These are phyloP conservation scores for Russula olivacea DNA, from an alignment of 768 basidiomycete genomes.

Conservation along the genomic window DNA sequence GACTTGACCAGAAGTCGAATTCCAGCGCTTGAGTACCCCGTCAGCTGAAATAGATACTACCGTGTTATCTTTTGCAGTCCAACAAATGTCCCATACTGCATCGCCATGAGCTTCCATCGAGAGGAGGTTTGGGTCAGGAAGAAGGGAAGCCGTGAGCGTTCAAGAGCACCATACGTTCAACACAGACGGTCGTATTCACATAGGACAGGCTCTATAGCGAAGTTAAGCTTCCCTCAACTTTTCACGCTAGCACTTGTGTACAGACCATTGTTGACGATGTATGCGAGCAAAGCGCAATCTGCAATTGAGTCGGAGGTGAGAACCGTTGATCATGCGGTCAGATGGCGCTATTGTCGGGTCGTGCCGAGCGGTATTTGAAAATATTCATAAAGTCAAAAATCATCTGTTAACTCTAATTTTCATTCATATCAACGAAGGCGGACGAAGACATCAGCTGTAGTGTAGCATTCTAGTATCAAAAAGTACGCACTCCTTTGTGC, in stretches of 20 bases:
- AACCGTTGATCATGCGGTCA: neutral
- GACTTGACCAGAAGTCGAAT: constrained; percentile 58
- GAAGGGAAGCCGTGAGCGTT: constrained; percentile 17
- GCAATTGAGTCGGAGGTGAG: neutral
- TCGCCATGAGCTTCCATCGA: constrained; percentile 63
- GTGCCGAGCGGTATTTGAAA: constrained; percentile 54
- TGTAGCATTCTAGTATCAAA: constrained; percentile 21
- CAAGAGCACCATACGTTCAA: constrained; percentile 55
- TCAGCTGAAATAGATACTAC: constrained; percentile 72
- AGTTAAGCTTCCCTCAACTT: neutral
- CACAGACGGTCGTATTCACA: constrained; percentile 63
- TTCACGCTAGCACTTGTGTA: constrained; percentile 5
- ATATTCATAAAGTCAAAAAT: constrained; percentile 29
- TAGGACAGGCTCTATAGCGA: constrained; percentile 59
- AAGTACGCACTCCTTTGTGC: constrained; percentile 27
- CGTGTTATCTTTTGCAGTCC: constrained; percentile 56
- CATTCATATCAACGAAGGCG: constrained; percentile 89
- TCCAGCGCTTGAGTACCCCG: constrained; percentile 70
- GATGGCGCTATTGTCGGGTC: constrained; percentile 30
- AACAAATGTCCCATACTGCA: constrained; percentile 71
- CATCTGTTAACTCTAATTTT: constrained; percentile 47
- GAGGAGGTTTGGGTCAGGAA: constrained; percentile 29
- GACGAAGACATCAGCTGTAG: constrained; percentile 71
- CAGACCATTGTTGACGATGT: constrained; percentile 10
- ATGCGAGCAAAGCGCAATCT: neutral